These are phyloP conservation scores for Chlamydomonas sphaeroides DNA, from an alignment of 139 green algal genomes.

Conservation along the genomic window DNA sequence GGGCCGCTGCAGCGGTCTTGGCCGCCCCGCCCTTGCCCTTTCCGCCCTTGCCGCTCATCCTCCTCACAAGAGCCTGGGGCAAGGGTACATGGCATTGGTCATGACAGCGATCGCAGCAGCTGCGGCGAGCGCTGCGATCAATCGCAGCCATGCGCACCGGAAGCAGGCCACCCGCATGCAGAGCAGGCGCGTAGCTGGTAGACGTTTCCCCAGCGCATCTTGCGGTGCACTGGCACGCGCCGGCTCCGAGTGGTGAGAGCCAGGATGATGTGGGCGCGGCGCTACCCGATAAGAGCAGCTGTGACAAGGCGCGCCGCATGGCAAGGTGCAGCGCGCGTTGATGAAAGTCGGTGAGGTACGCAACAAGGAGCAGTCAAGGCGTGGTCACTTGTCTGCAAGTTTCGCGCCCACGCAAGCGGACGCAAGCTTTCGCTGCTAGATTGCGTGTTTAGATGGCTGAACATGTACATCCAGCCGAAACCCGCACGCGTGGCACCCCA, in stretches of 20 bases:
- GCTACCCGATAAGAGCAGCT: background rate
- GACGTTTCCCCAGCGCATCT: slow-evolving; percentile 10
- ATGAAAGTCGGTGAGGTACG: no score
- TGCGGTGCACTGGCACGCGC: background rate
- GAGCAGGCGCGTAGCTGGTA: slow-evolving; percentile 1
- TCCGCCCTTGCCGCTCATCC: slow-evolving; percentile 4
- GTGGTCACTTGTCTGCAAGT: no score
- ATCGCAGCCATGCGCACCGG: background rate
- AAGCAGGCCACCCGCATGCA: no score
- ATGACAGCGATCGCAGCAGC: background rate
- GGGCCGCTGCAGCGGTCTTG: background rate
- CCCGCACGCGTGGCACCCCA: no score
- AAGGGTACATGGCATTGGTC: background rate
- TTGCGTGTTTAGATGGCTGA: no score
- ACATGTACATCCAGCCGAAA: no score
- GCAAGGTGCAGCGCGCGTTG: no score
- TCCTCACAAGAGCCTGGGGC: background rate
- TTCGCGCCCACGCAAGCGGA: no score
- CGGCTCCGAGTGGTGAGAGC: background rate
- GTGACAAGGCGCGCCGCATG: slow-evolving; percentile 12
- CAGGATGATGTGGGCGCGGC: background rate
- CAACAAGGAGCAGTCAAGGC: no score
- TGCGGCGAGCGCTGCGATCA: no score
- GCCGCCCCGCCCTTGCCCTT: background rate
- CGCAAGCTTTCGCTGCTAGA: no score